Percentiles rank a stretch among this genome's conserved stretches.
phyloP scores from a whole-genome alignment of 192 early-diverging fungal genomes.

The Neocallimastix lanati region DNA sequence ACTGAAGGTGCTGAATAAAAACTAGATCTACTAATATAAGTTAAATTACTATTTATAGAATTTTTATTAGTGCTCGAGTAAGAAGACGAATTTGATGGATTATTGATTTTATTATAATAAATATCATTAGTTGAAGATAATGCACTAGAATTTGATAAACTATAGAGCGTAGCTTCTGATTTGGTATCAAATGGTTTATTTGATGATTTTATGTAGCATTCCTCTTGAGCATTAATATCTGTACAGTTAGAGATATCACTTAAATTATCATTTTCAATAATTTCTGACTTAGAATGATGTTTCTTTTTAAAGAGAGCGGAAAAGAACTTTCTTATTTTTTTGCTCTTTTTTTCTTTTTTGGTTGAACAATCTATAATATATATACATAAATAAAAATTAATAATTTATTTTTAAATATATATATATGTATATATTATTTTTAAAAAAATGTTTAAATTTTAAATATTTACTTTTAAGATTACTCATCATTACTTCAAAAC shows the following conservation, averaged over 20 bases:
- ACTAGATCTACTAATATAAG: background rate
- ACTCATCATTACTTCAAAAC: too few species aligned
- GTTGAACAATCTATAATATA: background rate
- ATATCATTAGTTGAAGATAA: background rate
- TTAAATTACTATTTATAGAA: background rate
- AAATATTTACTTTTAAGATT: too few species aligned
- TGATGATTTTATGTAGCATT: background rate
- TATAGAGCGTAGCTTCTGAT: background rate
- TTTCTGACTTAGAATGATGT: background rate
- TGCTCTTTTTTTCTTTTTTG: background rate
- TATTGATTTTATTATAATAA: background rate
- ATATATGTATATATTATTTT: too few species aligned
- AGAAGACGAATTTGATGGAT: background rate
- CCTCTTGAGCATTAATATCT: background rate
- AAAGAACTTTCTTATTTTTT: background rate
- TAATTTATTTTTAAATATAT: too few species aligned
- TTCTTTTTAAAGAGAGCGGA: background rate
- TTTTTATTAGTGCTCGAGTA: background rate
- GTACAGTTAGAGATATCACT: background rate
- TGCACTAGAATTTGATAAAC: background rate
- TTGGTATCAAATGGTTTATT: background rate
- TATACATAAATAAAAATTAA: background rate
- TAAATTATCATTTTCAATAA: background rate
- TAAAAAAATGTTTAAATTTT: too few species aligned
- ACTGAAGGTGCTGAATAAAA: background rate